Evolutionary conservation across 768 basidiomycete genomes (phyloP).

Genomic region (Agrocybe praecox): DNA sequence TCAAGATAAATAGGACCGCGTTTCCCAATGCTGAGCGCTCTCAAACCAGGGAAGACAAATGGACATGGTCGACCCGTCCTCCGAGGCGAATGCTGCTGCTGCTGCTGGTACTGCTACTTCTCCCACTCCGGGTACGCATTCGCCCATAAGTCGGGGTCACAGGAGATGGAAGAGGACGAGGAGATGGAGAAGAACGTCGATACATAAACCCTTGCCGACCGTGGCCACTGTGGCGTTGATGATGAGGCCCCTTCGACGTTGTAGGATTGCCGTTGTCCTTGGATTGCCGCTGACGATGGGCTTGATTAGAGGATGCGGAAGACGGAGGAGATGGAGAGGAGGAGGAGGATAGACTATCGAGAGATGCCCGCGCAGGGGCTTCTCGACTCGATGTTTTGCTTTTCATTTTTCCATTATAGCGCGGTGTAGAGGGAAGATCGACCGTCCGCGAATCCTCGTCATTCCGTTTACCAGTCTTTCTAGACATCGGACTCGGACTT

Average conservation of each 20-base stretch:
- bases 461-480: too few species aligned
- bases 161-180: not conserved
- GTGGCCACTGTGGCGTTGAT: not conserved
- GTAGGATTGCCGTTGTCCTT: not conserved
- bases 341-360: not conserved
- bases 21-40: too few species aligned
- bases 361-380: not conserved
- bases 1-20: too few species aligned
- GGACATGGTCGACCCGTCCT: too few species aligned
- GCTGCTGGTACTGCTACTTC: not conserved
- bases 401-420: not conserved
- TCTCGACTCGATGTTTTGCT: too few species aligned
- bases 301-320: not conserved
- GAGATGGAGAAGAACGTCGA: not conserved
- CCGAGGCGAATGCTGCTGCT: not conserved
- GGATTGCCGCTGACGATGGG: not conserved
- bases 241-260: too few species aligned
- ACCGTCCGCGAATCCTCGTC: not conserved
- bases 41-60: too few species aligned
- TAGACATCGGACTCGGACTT: slow-evolving; percentile 2
- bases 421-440: not conserved
- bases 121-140: not conserved
- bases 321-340: not conserved
- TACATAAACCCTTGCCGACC: not conserved
- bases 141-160: not conserved